Base-by-base conservation (phyloP, 2,329 filamentous ascomycete species). In the Chrysosporium keratinophilum region DNA sequence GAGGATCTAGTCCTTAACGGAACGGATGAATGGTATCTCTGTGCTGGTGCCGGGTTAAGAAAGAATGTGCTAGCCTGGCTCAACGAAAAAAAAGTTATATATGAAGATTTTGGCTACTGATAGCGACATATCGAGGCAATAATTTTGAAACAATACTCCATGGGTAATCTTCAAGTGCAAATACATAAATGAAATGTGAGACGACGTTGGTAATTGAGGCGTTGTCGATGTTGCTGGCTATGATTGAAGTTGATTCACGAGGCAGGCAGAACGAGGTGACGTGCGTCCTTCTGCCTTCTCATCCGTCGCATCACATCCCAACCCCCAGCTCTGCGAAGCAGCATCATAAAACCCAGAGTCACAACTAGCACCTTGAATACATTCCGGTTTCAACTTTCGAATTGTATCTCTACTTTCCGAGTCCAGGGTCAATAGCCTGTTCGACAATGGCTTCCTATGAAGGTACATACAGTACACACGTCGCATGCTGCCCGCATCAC, bases 71-170 rank as follows among this genome's bases (percentile, higher is more conserved):
- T 76, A 54, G 67, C 62, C 7, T 84, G 80, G 81, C 61, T 82
- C 54, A 69, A 70, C 0, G 77, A 75, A 0, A 78, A 80, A 61
- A 71, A 74, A 34, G 69, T 82, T 37, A 69, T 76, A 1, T 78
- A 73, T 68, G 81, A 84, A 65, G 80, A 80, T 60, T 84, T 84
- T 65, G 73, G 74, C 34, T 84, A 83, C 61, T 83, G 58, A 70
- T 44, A 47, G 23, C 23, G 23, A 28, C 23, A 28, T 28, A 28
- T 7, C 7, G 3, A 28, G 23, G 7, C 7, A 28, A 28, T 28
- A 28, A n/a, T n/a, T n/a, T n/a, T n/a, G n/a, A n/a, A n/a, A n/a
- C n/a, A n/a, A n/a, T n/a, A n/a, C n/a, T n/a, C n/a, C n/a, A n/a
- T n/a, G n/a, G n/a, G 23, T 28, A 28, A 28, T 28, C 23, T n/a